Evolutionary conservation across 495 filamentous ascomycete species (phyloP).

Genomic region (Penicillium maclennaniae): DNA sequence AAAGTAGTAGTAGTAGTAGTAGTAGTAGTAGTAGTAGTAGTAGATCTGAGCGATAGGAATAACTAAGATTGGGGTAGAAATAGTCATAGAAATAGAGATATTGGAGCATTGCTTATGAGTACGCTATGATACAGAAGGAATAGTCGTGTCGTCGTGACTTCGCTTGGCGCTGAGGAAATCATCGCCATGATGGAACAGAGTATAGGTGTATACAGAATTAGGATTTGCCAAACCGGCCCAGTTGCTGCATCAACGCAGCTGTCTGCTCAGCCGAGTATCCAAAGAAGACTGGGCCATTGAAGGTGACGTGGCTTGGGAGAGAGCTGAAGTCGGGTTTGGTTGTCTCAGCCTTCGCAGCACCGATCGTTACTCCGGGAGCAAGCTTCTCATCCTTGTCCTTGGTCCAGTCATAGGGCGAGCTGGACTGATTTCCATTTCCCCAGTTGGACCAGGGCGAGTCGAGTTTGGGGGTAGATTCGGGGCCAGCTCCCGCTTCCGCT

Average conservation of each 20-base stretch:
- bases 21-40: background rate
- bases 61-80: background rate
- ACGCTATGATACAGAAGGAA: background rate
- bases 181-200: background rate
- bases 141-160: slow-evolving; percentile 18
- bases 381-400: slow-evolving; percentile 9
- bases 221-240: slow-evolving; percentile 15
- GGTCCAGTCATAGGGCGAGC: slow-evolving; percentile 1
- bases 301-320: slow-evolving; percentile 59
- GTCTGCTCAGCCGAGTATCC: slow-evolving; percentile 81
- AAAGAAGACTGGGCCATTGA: slow-evolving; percentile 86
- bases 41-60: background rate
- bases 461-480: background rate
- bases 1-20: background rate
- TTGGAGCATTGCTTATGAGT: background rate
- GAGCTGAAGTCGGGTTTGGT: slow-evolving; percentile 6
- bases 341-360: slow-evolving; percentile 12
- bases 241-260: slow-evolving; percentile 61
- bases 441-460: slow-evolving; percentile 8
- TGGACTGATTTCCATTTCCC: slow-evolving; percentile 1
- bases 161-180: slow-evolving; percentile 7
- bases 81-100: background rate
- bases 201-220: slow-evolving; percentile 1
- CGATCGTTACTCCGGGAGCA: slow-evolving; percentile 1
- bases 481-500: background rate